Base-by-base conservation (phyloP, 2,329 filamentous ascomycete genomes). In the Cercospora brassicicola region DNA sequence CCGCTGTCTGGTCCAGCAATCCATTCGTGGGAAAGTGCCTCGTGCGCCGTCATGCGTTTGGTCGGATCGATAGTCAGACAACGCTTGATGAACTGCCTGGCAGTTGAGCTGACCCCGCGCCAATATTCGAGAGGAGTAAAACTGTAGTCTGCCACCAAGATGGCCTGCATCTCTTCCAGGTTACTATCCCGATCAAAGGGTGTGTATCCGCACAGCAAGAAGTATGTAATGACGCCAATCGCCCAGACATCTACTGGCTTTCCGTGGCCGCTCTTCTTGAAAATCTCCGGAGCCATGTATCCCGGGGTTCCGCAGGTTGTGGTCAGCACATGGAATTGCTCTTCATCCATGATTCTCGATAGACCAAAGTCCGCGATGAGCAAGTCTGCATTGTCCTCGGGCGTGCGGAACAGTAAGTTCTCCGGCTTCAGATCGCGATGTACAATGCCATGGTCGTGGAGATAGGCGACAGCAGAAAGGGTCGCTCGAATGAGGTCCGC, bases 221-320 rank as follows among this genome's bases (percentile, higher is more conserved):
- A 99, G 84, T 98, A 99, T 33, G 95, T 98, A 78, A 99, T 99
- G 53, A 99, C 95, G 57, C 95, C 95, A 71, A 98, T 93, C 42
- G 95, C 95, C 95, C 95, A 99, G 72, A 99, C 90, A 79, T 99
- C 95, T 63, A 99, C 95, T 74, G 95, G 94, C 81, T 98, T 99
- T 71, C 95, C 95, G 79, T 99, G 95, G 28, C 95, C 95, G 7
- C 91, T 94, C 85, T 99, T 99, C 81, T 97, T 97, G 83, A 99
- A 99, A 76, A 99, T 99, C 80, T 99, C 95, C 23, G 95, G 95
- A 2, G 95, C 95, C 95, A 99, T 99, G 82, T 99, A 99, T 59
- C 95, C 95, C 3, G 95, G 95, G 1, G 95, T 99, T 68, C 95
- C 95, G 79, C 95, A 99, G 1, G 95, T 99, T 0, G 95, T 99